Conservation (phyloP, 768 basidiomycete genomes). For the Daedaleopsis nitida region DNA sequence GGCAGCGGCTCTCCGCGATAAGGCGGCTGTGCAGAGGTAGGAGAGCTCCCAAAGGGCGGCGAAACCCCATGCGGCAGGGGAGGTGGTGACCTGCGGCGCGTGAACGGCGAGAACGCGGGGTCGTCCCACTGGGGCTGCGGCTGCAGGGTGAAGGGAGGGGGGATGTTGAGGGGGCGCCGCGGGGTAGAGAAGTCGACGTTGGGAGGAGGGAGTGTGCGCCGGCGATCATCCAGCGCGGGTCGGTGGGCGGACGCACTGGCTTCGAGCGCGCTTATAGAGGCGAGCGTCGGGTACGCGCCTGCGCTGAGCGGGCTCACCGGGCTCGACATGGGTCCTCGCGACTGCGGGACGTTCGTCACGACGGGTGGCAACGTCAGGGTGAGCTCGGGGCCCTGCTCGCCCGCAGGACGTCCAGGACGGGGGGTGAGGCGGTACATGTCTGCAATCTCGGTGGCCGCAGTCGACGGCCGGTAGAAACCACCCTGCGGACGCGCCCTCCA, state of each 20-base stretch:
- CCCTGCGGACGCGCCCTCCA: conserved; percentile 8
- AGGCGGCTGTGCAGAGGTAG: conserved; percentile 7
- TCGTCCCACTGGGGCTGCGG: conserved; percentile 69
- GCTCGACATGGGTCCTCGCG: conserved; percentile 4
- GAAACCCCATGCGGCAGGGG: conserved; percentile 5
- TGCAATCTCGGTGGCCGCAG: conserved; percentile 12
- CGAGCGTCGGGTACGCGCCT: conserved; percentile 12
- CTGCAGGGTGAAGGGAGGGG: conserved; percentile 67
- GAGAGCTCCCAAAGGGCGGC: conserved; percentile 10
- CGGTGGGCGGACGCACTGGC: conserved; percentile 5
- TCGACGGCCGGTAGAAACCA: conserved; percentile 8
- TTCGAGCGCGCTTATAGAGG: conserved; percentile 15
- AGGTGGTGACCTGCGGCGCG: conserved; percentile 26
- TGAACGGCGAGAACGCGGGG: conserved; percentile 36
- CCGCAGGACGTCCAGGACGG: conserved; percentile 10
- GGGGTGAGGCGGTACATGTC: conserved; percentile 15
- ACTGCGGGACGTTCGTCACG: conserved; percentile 13
- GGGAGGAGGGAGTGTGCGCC: conserved; percentile 17
- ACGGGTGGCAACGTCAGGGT: conserved; percentile 16
- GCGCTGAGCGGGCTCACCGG: conserved; percentile 6
- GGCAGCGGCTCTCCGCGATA: conserved; percentile 15
- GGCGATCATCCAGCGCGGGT: conserved; percentile 10
- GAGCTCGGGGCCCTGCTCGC: conserved; percentile 14
- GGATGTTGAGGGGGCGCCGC: conserved; percentile 29
- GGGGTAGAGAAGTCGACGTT: conserved; percentile 27